Conservation (phyloP, 805 yeast genomes). For the Yamadazyma kitorensis region DNA sequence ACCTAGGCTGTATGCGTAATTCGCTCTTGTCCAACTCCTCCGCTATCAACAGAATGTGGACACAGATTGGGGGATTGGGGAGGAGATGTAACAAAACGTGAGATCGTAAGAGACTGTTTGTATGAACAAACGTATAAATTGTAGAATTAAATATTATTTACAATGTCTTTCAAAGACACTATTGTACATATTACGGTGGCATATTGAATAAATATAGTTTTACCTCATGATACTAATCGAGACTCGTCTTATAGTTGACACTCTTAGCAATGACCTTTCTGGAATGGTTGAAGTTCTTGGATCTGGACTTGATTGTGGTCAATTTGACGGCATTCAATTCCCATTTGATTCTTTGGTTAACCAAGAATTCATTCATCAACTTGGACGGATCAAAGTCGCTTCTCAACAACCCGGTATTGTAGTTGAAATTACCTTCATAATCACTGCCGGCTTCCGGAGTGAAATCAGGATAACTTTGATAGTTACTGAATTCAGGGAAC, state of each 20-base stretch:
- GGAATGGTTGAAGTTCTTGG: conserved; percentile 10
- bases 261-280: conserved; percentile 8
- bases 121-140: too few species aligned
- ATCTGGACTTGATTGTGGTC: conserved; percentile 7
- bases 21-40: too few species aligned
- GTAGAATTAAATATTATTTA: too few species aligned
- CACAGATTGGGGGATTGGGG: too few species aligned
- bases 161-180: too few species aligned
- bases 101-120: too few species aligned
- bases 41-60: too few species aligned
- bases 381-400: conserved; percentile 11
- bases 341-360: conserved; percentile 14
- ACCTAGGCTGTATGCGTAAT: too few species aligned
- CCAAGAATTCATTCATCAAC: conserved; percentile 11
- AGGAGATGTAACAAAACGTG: too few species aligned
- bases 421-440: conserved; percentile 7
- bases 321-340: conserved; percentile 11
- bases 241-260: conserved; percentile 5
- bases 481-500: conserved; percentile 15
- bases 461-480: conserved; percentile 1
- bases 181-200: too few species aligned
- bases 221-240: conserved; percentile 3
- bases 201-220: too few species aligned
- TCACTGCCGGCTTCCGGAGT: too few species aligned
- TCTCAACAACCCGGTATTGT: conserved; percentile 9